Evolutionary conservation across 352 stramenopile genomes (phyloP).

Genomic region (Globisporangium lucens): DNA sequence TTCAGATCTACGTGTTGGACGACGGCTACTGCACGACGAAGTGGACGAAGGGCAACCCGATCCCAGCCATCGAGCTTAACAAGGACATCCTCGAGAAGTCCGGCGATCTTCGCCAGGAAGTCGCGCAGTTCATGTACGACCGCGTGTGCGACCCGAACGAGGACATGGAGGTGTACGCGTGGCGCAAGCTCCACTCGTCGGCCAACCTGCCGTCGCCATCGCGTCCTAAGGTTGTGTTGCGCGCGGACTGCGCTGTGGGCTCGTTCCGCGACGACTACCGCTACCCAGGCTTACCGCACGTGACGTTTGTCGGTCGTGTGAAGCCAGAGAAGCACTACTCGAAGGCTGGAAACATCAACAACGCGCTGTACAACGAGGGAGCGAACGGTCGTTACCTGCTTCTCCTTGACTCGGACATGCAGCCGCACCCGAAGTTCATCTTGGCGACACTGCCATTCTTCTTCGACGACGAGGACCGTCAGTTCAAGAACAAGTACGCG

Average conservation of each 20-base stretch:
- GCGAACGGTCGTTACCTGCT: constrained; percentile 75
- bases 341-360: constrained; percentile 90
- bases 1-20: constrained; percentile 85
- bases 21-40: constrained; percentile 84
- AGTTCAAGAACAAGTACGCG: constrained; percentile 79
- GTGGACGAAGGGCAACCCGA: constrained; percentile 75
- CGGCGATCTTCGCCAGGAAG: constrained; percentile 79
- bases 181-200: constrained; percentile 83
- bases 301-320: constrained; percentile 76
- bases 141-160: constrained; percentile 84
- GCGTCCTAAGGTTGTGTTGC: constrained; percentile 70
- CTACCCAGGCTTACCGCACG: constrained; percentile 76
- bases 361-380: constrained; percentile 86
- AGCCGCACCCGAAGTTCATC: constrained; percentile 84
- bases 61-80: constrained; percentile 71
- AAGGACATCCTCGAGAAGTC: constrained; percentile 68
- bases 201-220: constrained; percentile 73
- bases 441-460: constrained; percentile 82
- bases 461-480: constrained; percentile 81
- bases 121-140: constrained; percentile 89
- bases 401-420: constrained; percentile 84
- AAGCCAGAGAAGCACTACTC: constrained; percentile 77
- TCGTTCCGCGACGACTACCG: constrained; percentile 87
- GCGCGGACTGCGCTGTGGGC: constrained; percentile 66
- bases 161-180: constrained; percentile 86